phyloP scores from a whole-genome alignment of 2,329 filamentous ascomycete genomes.

The Penicillium sclerotiorum region DNA sequence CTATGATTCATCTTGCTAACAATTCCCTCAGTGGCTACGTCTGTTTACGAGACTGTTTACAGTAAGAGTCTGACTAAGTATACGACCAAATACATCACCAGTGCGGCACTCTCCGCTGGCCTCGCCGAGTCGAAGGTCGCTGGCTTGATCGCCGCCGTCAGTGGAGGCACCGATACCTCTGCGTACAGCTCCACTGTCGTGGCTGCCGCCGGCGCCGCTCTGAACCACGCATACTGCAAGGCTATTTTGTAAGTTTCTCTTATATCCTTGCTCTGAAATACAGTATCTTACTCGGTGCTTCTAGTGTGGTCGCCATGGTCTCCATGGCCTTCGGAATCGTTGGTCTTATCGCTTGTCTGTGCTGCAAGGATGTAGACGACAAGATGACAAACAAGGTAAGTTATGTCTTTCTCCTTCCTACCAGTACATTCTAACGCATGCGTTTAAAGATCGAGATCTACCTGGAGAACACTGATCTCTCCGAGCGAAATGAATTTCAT shows the following conservation, averaged over 20 bases:
- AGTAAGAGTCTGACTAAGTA: slow-evolving; percentile 39
- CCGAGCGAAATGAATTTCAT: slow-evolving; percentile 18
- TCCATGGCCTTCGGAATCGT: slow-evolving; percentile 36
- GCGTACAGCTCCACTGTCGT: slow-evolving; percentile 23
- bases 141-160: slow-evolving; percentile 32
- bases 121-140: slow-evolving; percentile 32
- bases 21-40: slow-evolving; percentile 36
- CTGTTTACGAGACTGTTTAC: slow-evolving; percentile 48
- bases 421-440: not conserved
- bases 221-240: slow-evolving; percentile 27
- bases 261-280: not conserved
- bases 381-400: slow-evolving; percentile 41
- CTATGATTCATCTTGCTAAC: not conserved
- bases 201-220: slow-evolving; percentile 22
- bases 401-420: not conserved
- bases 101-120: slow-evolving; percentile 40
- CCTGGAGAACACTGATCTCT: slow-evolving; percentile 21
- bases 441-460: slow-evolving; percentile 21
- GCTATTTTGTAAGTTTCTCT: slow-evolving; percentile 25
- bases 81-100: slow-evolving; percentile 36
- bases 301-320: slow-evolving; percentile 30
- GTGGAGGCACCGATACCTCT: slow-evolving; percentile 19
- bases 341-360: slow-evolving; percentile 32
- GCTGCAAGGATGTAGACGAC: slow-evolving; percentile 34
- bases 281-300: not conserved